Evolutionary conservation across 2,329 filamentous ascomycete genomes (phyloP).

Genomic region (Juglanconis oblonga): DNA sequence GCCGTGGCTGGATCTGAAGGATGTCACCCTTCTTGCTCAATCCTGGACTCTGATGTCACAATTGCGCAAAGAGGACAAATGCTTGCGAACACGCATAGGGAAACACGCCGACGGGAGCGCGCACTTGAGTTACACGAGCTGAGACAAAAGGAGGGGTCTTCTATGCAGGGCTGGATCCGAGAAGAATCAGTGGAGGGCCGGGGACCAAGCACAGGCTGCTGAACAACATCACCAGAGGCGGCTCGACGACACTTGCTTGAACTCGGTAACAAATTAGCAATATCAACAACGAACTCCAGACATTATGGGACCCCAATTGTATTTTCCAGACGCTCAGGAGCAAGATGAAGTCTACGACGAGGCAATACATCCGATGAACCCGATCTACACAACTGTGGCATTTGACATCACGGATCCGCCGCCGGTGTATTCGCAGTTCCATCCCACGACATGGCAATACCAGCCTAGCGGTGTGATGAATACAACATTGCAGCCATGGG

Average conservation of each 20-base stretch:
- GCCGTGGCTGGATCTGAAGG: neutral
- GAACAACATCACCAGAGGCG: too few species aligned
- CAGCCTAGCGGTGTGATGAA: conserved; percentile 5
- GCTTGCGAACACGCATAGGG: neutral
- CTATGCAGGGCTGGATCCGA: neutral
- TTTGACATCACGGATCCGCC: neutral
- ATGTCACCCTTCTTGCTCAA: neutral
- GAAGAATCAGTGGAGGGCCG: too few species aligned
- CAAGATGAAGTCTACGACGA: conserved; percentile 5
- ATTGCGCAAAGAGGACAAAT: too few species aligned
- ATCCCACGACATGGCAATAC: conserved; percentile 8
- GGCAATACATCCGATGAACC: conserved; percentile 3
- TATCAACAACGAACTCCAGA: neutral
- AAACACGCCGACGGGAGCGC: neutral
- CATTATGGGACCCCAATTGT: neutral
- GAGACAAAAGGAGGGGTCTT: neutral
- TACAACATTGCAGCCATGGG: conserved; percentile 7
- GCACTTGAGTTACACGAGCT: conserved; percentile 4
- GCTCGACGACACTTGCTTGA: neutral
- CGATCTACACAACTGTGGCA: neutral
- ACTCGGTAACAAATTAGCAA: neutral
- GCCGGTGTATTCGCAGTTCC: conserved; percentile 6
- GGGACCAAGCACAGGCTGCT: too few species aligned
- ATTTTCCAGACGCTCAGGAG: neutral
- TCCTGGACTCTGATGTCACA: neutral